Base-by-base conservation (phyloP, 352 stramenopile genomes). In the Globisporangium emineosum region DNA sequence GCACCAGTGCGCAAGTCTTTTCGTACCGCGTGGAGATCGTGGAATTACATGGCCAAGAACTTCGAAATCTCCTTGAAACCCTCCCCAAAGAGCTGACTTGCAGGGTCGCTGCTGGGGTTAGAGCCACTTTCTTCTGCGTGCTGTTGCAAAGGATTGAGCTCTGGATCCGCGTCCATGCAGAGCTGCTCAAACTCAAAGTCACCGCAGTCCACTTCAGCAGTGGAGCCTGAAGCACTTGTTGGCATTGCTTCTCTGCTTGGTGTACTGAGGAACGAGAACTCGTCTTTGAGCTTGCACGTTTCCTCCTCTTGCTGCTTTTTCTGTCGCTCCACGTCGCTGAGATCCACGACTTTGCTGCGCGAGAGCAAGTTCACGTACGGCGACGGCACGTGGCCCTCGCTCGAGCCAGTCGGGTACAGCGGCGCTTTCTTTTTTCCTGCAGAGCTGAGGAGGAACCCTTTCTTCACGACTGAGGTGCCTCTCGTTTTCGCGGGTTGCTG, bases 111-210 rank as follows among this genome's bases (percentile, higher is more conserved):
- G n/a, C 19, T 33, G 10, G 37, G 45, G 0, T 56, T 33, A 3
- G 51, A 54, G 19, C 65, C 42, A 12, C 6, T 23, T 43, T 27
- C n/a, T 15, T 52, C 19, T 27, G n/a, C 8, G 10, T 45, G 23
- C 15, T 54, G 33, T 13, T 40, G 33, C 42, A 27, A 17, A 6
- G 75, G 63, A 37, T 77, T 76, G 4, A 94, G 69, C n/a, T 93
- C 82, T 4, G 85, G 79, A 59, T 96, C 87, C 7, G 83, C 85
- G 63, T 91, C 76, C 64, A 86, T 68, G 57, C 83, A 96, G 6
- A 96, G 74, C 58, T 90, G 79, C 27, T 94, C 82, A 56, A 96
- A 96, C 45, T 92, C 78, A 40, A 81, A 76, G 64, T 93, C 83
- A 0, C 77, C 80, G 43, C 81, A 71, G 57, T 91, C 81, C 27